Percentiles rank a stretch among this genome's conserved stretches.
Conservation (phyloP, 768 basidiomycete species). For the Amanita rubescens region DNA sequence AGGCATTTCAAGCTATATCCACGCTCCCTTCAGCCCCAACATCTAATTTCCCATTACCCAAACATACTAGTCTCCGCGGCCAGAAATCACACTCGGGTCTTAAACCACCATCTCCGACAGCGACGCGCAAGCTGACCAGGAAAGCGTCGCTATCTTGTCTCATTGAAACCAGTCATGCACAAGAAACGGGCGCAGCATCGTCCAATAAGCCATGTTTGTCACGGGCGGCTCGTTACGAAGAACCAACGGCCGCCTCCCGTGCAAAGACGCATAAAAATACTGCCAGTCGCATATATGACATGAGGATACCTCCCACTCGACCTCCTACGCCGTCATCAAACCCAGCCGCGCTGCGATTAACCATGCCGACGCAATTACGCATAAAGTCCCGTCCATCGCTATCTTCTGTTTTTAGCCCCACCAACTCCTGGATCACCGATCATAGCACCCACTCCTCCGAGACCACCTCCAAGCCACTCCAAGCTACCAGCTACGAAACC, state of each 20-base stretch:
- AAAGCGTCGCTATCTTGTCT: constrained; percentile 78
- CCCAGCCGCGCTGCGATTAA: constrained; percentile 69
- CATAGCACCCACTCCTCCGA: constrained; percentile 50
- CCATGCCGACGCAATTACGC: constrained; percentile 80
- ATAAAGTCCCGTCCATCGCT: constrained; percentile 69
- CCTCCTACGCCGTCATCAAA: constrained; percentile 78
- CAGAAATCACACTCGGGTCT: constrained; percentile 82
- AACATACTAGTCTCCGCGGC: constrained; percentile 69
- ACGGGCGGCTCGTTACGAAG: constrained; percentile 57
- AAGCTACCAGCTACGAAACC: constrained; percentile 26
- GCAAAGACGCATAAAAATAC: constrained; percentile 67
- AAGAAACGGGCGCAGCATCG: constrained; percentile 48
- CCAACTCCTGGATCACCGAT: constrained; percentile 36
- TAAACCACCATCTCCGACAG: constrained; percentile 69
- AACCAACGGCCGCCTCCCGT: constrained; percentile 75
- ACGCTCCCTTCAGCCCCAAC: constrained; percentile 38
- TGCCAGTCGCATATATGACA: constrained; percentile 58
- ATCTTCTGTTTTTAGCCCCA: constrained; percentile 62
- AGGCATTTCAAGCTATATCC: constrained; percentile 53
- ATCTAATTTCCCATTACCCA: constrained; percentile 51
- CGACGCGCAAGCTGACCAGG: constrained; percentile 55
- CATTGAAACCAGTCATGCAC: constrained; percentile 50
- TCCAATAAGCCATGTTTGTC: constrained; percentile 26
- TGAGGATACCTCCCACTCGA: constrained; percentile 65
- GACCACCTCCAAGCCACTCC: constrained; percentile 53